phyloP scores from a whole-genome alignment of 176 grass and related monocot species.

The Puccinellia tenuiflora region DNA sequence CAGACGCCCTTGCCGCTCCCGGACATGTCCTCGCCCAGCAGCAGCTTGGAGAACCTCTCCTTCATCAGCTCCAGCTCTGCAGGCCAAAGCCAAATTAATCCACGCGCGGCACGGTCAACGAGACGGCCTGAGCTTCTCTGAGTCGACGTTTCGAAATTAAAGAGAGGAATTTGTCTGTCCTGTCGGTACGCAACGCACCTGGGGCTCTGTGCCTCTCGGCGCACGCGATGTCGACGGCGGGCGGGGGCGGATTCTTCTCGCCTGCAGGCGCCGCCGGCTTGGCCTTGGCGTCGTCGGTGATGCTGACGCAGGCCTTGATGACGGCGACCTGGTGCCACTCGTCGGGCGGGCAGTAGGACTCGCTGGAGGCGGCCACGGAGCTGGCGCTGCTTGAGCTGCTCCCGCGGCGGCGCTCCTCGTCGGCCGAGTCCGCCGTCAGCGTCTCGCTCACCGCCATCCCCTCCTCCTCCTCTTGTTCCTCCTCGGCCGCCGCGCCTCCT shows the following conservation, averaged over 20 bases:
- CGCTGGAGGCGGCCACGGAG: constrained; percentile 29
- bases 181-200: constrained; percentile 17
- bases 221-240: not conserved
- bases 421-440: constrained; percentile 41
- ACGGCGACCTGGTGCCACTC: constrained; percentile 25
- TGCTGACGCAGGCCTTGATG: constrained; percentile 40
- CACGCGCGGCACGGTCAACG: not conserved
- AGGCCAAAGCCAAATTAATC: not conserved
- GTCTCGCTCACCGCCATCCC: constrained; percentile 28
- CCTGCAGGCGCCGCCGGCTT: not conserved
- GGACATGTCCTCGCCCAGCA: constrained; percentile 99
- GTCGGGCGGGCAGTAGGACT: constrained; percentile 28
- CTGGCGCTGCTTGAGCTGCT: constrained; percentile 55
- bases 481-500: not conserved
- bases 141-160: not conserved
- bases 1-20: constrained; percentile 92
- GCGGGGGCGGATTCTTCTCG: not conserved
- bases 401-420: constrained; percentile 33
- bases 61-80: constrained; percentile 95
- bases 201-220: constrained; percentile 8
- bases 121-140: not conserved
- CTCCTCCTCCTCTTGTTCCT: constrained; percentile 1
- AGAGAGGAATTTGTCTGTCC: not conserved
- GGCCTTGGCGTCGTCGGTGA: not conserved
- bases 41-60: constrained; percentile 86